Evolutionary conservation across 2,329 filamentous ascomycete genomes (phyloP), one percentile per base, ranked within the genome.

Genomic region (Scedosporium aurantiacum): DNA sequence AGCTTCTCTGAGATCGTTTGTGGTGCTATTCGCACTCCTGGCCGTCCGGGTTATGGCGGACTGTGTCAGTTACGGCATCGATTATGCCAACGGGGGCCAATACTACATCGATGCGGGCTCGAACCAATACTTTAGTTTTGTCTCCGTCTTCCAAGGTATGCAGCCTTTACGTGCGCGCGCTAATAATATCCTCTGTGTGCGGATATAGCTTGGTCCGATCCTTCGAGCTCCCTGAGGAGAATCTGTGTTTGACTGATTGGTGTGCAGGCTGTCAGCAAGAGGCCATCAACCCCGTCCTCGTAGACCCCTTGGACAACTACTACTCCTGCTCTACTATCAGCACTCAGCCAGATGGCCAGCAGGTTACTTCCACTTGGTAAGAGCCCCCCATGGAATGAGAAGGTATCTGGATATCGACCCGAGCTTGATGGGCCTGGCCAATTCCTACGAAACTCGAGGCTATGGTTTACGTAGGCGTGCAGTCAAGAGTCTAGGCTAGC

Each of bases 361-460:
- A 74, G 61, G 68, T 70, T 43, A 73, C 68, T 7, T 75, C 73
- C 16, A 73, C 70, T 66, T 75, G 73, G 73, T 75, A 64, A 67
- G 68, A n/a, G 10, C 32, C 10, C 23, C 58, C 45, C 14, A 14
- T 28, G 14, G 2, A 25, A 6, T 7, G 10, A 25, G 32, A 37
- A 12, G 32, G 0, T 12, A 1, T 37, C 32, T 10, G 27, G 23
- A 23, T 56, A n/a, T 27, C 32, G 37, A 12, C 10, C n/a, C 54
- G 21, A 16, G 52, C 21, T 12, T 37, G 10, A 37, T 37, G 10
- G 32, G 32, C 32, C 32, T 37, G 32, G 32, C 32, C 10, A 37
- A 14, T 37, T 37, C 32, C 8, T 5, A 2, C 10, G 32, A 37
- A 37, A 37, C 4, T 2, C 8, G 4, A 14, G 32, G 32, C 8